phyloP scores from a whole-genome alignment of 306 rosid genomes.

The Psophocarpus tetragonolobus region DNA sequence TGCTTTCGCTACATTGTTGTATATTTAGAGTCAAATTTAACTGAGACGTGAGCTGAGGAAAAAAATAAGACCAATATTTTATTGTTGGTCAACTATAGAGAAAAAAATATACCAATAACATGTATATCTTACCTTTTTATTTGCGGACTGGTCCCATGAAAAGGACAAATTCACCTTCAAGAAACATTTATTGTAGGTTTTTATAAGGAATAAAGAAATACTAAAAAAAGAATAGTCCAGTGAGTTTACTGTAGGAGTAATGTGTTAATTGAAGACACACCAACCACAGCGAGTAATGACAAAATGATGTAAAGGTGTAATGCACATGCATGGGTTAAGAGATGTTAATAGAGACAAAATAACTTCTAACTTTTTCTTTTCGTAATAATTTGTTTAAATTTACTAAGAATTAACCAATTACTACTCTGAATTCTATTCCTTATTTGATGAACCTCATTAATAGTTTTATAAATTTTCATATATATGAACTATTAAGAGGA shows the following conservation, averaged over 20 bases:
- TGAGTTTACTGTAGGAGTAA: background rate
- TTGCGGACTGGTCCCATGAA: background rate
- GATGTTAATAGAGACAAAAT: no score
- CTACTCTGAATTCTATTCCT: no score
- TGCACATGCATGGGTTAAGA: background rate
- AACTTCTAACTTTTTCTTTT: no score
- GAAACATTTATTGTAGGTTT: background rate
- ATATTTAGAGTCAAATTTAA: background rate
- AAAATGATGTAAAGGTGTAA: background rate
- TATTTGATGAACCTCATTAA: no score
- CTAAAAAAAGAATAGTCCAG: background rate
- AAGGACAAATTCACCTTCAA: background rate
- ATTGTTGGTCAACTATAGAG: background rate
- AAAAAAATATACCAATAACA: background rate
- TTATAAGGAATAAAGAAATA: no score
- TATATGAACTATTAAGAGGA: no score
- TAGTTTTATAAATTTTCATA: no score
- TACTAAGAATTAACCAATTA: no score
- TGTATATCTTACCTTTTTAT: background rate
- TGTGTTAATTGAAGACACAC: background rate
- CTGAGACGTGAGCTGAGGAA: background rate
- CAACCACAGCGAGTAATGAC: background rate
- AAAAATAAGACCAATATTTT: background rate
- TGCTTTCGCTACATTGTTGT: background rate
- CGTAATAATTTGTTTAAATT: no score